Conservation (phyloP, 2,329 filamentous ascomycete genomes). For the Davidsoniella australis region DNA sequence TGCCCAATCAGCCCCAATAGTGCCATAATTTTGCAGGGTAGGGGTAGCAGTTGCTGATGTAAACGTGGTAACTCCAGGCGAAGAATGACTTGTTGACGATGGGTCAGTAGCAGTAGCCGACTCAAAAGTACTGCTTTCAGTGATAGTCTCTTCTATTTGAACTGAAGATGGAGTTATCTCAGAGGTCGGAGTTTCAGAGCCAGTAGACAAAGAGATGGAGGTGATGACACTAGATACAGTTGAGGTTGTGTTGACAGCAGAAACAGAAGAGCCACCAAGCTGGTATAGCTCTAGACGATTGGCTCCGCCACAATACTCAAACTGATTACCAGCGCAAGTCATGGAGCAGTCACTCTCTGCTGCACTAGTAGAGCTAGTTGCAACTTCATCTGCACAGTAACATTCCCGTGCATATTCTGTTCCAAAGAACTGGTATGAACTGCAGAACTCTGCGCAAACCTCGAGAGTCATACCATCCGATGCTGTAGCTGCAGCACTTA, state of each 20-base stretch:
- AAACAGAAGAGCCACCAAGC: not conserved
- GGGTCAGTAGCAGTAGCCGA: no score
- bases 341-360: constrained; percentile 11
- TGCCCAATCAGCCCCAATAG: constrained; percentile 20
- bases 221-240: not conserved
- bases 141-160: no score
- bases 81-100: no score
- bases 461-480: constrained; percentile 22
- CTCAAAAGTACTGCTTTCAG: no score
- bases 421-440: constrained; percentile 23
- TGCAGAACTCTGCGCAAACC: constrained; percentile 24
- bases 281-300: constrained; percentile 21
- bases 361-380: constrained; percentile 15
- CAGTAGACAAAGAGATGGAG: constrained; percentile 13
- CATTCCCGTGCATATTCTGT: constrained; percentile 14
- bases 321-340: constrained; percentile 12
- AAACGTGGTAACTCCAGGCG: not conserved
- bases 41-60: constrained; percentile 17
- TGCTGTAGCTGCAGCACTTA: constrained; percentile 18
- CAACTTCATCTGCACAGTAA: constrained; percentile 22
- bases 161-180: no score
- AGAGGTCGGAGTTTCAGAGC: not conserved
- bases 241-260: not conserved
- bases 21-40: constrained; percentile 18
- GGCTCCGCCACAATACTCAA: constrained; percentile 11